Evolutionary conservation across 352 stramenopile species (phyloP).

Genomic region (Globisporangium emineosum): DNA sequence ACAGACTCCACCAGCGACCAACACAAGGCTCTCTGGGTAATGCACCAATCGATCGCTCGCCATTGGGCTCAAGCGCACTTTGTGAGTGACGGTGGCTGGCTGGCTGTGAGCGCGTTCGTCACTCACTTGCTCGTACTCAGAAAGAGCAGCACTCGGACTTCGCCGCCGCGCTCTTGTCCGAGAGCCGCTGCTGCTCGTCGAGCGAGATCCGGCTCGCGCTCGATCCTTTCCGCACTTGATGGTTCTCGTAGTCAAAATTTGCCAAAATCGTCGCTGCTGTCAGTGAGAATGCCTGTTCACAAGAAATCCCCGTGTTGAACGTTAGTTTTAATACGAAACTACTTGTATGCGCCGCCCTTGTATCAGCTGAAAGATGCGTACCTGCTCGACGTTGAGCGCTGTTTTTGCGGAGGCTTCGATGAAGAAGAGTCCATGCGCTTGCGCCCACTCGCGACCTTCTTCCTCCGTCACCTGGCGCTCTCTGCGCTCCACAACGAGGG

Average conservation of each 20-base stretch:
- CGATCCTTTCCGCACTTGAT: constrained; percentile 48
- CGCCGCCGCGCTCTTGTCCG: constrained; percentile 3
- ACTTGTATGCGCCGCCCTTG: not conserved
- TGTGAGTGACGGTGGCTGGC: not conserved
- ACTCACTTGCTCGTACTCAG: not conserved
- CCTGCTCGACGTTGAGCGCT: constrained; percentile 76
- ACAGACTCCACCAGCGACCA: not conserved
- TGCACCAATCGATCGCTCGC: not conserved
- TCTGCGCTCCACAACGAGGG: constrained; percentile 4
- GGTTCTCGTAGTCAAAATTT: constrained; percentile 72
- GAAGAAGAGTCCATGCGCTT: constrained; percentile 67
- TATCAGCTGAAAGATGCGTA: constrained; percentile 15
- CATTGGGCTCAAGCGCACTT: not conserved
- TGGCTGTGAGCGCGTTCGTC: not conserved
- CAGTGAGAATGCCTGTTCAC: constrained; percentile 52
- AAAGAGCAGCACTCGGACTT: constrained; percentile 42
- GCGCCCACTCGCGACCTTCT: constrained; percentile 63
- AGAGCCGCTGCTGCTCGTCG: constrained; percentile 24
- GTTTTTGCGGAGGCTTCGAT: constrained; percentile 85
- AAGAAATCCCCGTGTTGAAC: not conserved
- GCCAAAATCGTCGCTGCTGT: constrained; percentile 71
- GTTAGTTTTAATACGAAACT: not conserved
- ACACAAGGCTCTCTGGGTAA: not conserved
- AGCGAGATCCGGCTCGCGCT: constrained; percentile 36
- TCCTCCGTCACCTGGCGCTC: constrained; percentile 64